Base-by-base conservation (phyloP, 352 stramenopile species). In the Phytopythium oedochilum region DNA sequence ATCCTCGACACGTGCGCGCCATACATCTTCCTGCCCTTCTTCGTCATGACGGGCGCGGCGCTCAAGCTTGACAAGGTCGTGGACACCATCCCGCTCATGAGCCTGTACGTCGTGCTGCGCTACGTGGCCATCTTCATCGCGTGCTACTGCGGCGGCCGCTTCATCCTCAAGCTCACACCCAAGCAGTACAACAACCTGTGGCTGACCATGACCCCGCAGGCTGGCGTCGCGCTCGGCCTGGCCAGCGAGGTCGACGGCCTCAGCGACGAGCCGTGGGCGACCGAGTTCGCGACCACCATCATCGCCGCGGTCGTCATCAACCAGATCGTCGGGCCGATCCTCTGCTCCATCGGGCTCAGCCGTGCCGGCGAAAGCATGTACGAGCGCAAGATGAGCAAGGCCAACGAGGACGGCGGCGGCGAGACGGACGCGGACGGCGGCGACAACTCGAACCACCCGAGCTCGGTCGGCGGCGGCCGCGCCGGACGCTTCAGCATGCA, bases 21-120 rank as follows among this genome's bases (percentile, higher is more conserved):
- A 0, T 89, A 85, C 64, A 77, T 89, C 56, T 87, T 89, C 40
- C 55, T 89, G 31, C 79, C 79, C 7, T 89, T 89, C 62, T 89
- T 89, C 68, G 75, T 86, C 14, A 89, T 89, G 77, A 89, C 79
- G 4, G 79, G 79, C 2, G 79, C 79, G 3, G 68, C 70, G n/a
- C 57, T 89, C 26, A 85, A 88, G 54, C 61, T 89, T 29, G 74
- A 89, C 60, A 61, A 86, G 44, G 79, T 89, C 35, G 57, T 71
- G 43, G 55, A 75, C 25, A 74, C 71, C 2, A 72, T 89, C 50
- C 76, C 79, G 20, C 69, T 89, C 49, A 84, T 86, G 70, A 86
- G 73, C 39, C 49, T 83, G 42, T 87, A 86, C 55, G 73, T 89
- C 3, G 55, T 68, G 34, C 49, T 89, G 39, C 72, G 76, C 2